Percentiles rank a stretch among this genome's conserved stretches.
These are phyloP conservation scores for Trichosporon coremiiforme DNA, from an alignment of 1,284 basidiomycete species.

Conservation along the genomic window DNA sequence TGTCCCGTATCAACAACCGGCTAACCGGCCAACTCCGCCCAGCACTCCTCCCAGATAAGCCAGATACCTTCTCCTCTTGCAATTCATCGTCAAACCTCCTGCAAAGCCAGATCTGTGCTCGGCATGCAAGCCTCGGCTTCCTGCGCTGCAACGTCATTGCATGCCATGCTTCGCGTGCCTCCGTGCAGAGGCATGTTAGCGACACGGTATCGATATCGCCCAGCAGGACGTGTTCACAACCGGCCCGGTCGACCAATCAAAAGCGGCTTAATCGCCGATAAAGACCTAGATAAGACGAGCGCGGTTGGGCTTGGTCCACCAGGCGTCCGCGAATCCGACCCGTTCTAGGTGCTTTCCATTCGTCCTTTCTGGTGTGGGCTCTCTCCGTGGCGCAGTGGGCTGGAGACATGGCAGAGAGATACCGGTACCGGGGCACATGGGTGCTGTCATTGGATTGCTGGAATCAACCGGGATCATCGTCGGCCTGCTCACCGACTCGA, in stretches of 20 bases:
- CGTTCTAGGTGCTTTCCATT: not conserved
- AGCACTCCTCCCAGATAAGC: not conserved
- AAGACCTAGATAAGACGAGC: not conserved
- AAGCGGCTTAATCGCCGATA: not conserved
- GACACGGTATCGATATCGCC: not conserved
- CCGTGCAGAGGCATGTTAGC: no score
- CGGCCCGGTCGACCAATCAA: not conserved
- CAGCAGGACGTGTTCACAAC: no score
- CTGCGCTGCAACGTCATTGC: not conserved
- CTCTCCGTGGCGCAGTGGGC: not conserved
- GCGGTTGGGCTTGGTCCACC: not conserved
- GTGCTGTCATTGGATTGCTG: not conserved
- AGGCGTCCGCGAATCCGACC: no score
- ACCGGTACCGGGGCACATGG: not conserved
- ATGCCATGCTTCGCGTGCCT: not conserved
- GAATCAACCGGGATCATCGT: not conserved
- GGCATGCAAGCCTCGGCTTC: not conserved
- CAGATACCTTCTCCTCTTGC: not conserved
- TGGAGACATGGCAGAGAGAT: not conserved
- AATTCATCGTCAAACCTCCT: not conserved
- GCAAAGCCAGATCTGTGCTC: not conserved
- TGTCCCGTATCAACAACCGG: not conserved
- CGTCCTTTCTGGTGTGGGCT: not conserved
- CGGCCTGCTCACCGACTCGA: not conserved
- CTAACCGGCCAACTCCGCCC: not conserved